phyloP scores from a whole-genome alignment of 805 yeast genomes.

The Kuraishia borneana region DNA sequence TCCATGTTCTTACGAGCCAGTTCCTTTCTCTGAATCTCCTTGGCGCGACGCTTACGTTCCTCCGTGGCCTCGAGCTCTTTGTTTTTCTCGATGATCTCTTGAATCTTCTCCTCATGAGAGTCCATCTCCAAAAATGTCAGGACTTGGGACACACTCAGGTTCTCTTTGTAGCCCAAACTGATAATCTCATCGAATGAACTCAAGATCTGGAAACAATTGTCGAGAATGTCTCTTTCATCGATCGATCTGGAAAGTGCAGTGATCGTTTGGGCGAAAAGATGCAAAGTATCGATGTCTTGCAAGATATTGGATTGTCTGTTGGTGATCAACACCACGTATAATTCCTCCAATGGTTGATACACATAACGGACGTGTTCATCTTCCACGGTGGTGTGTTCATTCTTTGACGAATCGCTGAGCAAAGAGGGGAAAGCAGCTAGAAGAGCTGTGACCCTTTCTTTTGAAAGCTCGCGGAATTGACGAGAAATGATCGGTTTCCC shows the following conservation, averaged over 20 bases:
- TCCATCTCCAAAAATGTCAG: constrained; percentile 92
- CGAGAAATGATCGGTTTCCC: constrained; percentile 90
- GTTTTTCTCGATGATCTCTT: constrained; percentile 93
- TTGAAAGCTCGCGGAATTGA: constrained; percentile 77
- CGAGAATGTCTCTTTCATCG: constrained; percentile 76
- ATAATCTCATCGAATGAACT: constrained; percentile 93
- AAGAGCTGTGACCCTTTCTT: constrained; percentile 77
- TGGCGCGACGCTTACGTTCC: constrained; percentile 92
- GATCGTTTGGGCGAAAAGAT: constrained; percentile 73
- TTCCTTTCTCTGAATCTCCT: constrained; percentile 75
- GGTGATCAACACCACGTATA: constrained; percentile 83
- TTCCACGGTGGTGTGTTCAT: constrained; percentile 90
- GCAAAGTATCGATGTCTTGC: constrained; percentile 89
- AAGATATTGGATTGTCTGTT: constrained; percentile 84
- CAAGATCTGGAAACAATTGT: constrained; percentile 77
- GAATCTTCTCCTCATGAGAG: constrained; percentile 96
- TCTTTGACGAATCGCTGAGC: constrained; percentile 49
- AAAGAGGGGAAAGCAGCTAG: constrained; percentile 79
- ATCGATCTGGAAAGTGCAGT: constrained; percentile 58
- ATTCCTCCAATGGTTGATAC: constrained; percentile 91
- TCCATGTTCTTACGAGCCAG: constrained; percentile 53
- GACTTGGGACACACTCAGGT: constrained; percentile 70
- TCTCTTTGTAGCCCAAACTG: constrained; percentile 82
- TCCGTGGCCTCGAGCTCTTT: constrained; percentile 96
- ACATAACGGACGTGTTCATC: constrained; percentile 87